phyloP scores from a whole-genome alignment of 2,329 filamentous ascomycete species.

The Trichoderma pleuroti region DNA sequence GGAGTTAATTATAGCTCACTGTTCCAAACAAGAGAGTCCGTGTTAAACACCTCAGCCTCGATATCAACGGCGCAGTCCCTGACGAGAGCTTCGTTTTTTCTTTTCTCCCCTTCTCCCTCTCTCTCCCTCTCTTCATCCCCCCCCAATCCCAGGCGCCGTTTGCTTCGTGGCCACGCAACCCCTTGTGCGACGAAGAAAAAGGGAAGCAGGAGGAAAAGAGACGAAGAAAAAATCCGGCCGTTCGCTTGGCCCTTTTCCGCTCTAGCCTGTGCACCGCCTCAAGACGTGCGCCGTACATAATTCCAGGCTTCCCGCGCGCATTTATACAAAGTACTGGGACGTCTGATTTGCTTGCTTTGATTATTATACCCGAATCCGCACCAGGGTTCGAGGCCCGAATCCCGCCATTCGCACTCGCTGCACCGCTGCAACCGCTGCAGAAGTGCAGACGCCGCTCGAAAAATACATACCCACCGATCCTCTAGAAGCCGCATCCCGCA shows the following conservation, averaged over 20 bases:
- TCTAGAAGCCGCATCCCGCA: background rate
- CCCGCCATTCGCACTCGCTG: background rate
- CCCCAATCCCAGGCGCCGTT: background rate
- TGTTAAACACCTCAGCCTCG: slow-evolving; percentile 2
- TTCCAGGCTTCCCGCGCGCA: slow-evolving; percentile 12
- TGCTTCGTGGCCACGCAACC: background rate
- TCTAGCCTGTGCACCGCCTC: slow-evolving; percentile 13
- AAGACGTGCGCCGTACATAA: slow-evolving; percentile 10
- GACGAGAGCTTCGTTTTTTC: background rate
- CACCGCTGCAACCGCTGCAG: background rate
- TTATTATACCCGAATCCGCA: background rate
- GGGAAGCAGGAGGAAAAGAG: background rate
- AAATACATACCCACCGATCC: slow-evolving; percentile 1
- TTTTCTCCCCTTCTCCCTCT: too few species aligned
- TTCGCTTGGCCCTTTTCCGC: slow-evolving; percentile 5
- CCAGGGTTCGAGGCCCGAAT: slow-evolving; percentile 9
- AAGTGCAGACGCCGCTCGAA: background rate
- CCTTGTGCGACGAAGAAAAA: background rate
- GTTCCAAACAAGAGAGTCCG: slow-evolving; percentile 1
- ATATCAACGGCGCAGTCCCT: slow-evolving; percentile 10
- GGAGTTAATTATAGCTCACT: slow-evolving; percentile 16
- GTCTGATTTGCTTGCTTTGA: background rate
- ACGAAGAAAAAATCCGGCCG: background rate
- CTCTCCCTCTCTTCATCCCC: background rate
- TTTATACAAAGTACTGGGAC: too few species aligned